A percentile compares a stretch with the other conserved stretches of the same genome.
phyloP scores from a whole-genome alignment of 2,329 filamentous ascomycete species.

The Sclerotinia subarctica region DNA sequence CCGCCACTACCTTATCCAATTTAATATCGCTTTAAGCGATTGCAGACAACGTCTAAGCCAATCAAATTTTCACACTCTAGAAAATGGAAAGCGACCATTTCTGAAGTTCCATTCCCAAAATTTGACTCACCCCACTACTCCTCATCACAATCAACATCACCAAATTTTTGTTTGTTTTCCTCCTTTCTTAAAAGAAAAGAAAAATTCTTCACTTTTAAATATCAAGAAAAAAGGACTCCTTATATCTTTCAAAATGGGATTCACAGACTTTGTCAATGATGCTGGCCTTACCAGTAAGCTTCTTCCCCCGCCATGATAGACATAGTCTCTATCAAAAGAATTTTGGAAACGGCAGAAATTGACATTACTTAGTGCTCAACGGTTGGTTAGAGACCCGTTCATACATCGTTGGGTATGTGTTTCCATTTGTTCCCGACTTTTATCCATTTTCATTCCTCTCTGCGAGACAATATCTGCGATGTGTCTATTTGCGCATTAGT shows the following conservation, averaged over 20 bases:
- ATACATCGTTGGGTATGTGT: slow-evolving; percentile 78
- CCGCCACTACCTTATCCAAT: not conserved
- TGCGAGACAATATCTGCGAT: slow-evolving; percentile 25
- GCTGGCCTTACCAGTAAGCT: slow-evolving; percentile 57
- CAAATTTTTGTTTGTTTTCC: slow-evolving; percentile 17
- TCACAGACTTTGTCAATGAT: slow-evolving; percentile 65
- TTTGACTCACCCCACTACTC: slow-evolving; percentile 19
- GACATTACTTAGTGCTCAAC: slow-evolving; percentile 59
- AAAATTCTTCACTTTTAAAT: slow-evolving; percentile 15
- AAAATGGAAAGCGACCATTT: not conserved
- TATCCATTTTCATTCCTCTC: slow-evolving; percentile 25
- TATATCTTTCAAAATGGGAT: slow-evolving; percentile 54
- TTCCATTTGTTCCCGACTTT: slow-evolving; percentile 17
- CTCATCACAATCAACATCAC: slow-evolving; percentile 12
- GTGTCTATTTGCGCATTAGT: slow-evolving; percentile 25
- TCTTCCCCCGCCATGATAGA: slow-evolving; percentile 13
- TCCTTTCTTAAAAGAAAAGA: slow-evolving; percentile 5
- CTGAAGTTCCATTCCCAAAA: slow-evolving; percentile 19
- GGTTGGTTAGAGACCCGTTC: slow-evolving; percentile 71
- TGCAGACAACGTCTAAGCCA: slow-evolving; percentile 4
- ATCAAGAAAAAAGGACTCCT: slow-evolving; percentile 18
- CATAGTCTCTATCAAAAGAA: slow-evolving; percentile 18
- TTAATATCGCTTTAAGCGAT: slow-evolving; percentile 20
- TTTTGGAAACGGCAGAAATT: slow-evolving; percentile 29
- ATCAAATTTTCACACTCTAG: slow-evolving; percentile 20